Evolutionary conservation across 768 basidiomycete genomes (phyloP), one percentile per base, ranked within the genome.

Genomic region (Suillus occidentalis): DNA sequence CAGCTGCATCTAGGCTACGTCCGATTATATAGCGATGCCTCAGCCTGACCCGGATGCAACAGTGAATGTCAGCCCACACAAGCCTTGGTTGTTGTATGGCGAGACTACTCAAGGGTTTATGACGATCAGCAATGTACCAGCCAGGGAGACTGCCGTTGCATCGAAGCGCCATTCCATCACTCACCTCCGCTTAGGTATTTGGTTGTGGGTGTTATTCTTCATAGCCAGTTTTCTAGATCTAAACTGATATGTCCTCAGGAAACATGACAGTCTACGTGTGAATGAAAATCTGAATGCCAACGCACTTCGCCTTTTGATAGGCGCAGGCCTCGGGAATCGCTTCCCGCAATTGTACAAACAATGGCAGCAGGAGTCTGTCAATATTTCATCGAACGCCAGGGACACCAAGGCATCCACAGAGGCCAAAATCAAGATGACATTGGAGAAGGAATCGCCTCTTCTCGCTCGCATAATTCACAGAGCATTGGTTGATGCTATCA

Each of bases 21-120:
- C 70, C 31, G 67, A 40, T 39, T 43, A 55, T 18, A 72, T 73
- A 1, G 37, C 42, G 1, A 58, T 68, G 49, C 56, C 68, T 22
- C 56, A 66, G 8, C 60, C 53, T 12, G 65, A 60, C n/a, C 4
- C 22, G 1, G 67, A 70, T n/a, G 63, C 64, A 45, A 16, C 65
- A 2, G 58, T 60, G 1, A 66, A 68, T 43, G 63, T 65, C 0
- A 36, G 9, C 1, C 61, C 62, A 0, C 64, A 72, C 7, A 53
- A 60, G 10, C 79, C 79, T 2, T 70, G 63, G 49, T 69, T 84
- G 0, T 63, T 84, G 28, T 68, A 65, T 42, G 81, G 82, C 4
- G 83, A 84, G 67, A 78, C 77, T 2, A 22, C 63, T 2, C 81
- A 82, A 65, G 83, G 75, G 1, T 78, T 84, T 59, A 63, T 83